Evolutionary conservation across 176 grass and related monocot species (phyloP).

Genomic region (Bolboschoenus planiculmis): DNA sequence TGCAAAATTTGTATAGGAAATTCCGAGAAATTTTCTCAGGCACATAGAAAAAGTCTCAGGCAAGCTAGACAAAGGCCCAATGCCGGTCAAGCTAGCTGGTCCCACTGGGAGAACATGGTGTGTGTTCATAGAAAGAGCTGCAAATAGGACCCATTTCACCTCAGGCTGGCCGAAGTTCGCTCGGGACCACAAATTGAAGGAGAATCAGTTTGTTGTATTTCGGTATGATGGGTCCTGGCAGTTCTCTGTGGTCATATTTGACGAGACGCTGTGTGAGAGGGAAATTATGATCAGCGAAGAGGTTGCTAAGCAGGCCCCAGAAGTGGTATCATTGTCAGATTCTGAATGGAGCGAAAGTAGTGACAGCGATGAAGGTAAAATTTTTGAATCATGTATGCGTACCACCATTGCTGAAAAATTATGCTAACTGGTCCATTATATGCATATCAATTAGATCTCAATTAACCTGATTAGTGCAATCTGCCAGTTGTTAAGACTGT

Average conservation of each 20-base stretch:
- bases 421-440: background rate
- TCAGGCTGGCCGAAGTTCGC: conserved; percentile 62
- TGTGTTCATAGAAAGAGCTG: conserved; percentile 25
- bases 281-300: background rate
- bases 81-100: conserved; percentile 10
- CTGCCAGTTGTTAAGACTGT: background rate
- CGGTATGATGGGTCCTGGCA: conserved; percentile 30
- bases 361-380: background rate
- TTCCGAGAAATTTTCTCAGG: conserved; percentile 63
- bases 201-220: conserved; percentile 62
- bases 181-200: conserved; percentile 34
- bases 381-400: background rate
- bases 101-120: conserved; percentile 35
- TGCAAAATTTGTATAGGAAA: conserved; percentile 34
- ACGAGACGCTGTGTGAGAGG: conserved; percentile 45
- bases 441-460: background rate
- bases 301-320: background rate
- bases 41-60: conserved; percentile 41
- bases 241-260: conserved; percentile 46
- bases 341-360: background rate
- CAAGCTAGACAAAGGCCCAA: background rate
- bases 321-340: background rate
- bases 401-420: background rate
- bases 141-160: conserved; percentile 23
- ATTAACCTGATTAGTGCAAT: background rate